These are phyloP conservation scores for Tinospora cordifolia DNA, from an alignment of 164 flowering plant genomes.

Conservation along the genomic window DNA sequence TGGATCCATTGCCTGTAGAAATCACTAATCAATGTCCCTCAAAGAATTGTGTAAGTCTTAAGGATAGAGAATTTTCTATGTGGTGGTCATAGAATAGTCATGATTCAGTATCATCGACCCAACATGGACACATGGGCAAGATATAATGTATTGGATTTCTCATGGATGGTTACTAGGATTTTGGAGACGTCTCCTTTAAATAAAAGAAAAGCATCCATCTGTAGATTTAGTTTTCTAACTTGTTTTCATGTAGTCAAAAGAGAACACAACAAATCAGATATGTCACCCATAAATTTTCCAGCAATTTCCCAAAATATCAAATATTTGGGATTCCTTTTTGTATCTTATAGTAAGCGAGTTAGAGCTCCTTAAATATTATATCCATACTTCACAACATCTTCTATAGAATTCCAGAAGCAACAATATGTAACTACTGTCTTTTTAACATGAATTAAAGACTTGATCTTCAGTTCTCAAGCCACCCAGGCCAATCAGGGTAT, in stretches of 20 bases:
- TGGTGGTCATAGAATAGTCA: neutral
- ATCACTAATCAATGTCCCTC: neutral
- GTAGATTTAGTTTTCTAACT: neutral
- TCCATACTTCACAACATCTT: neutral
- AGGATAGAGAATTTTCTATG: neutral
- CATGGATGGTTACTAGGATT: too few species aligned
- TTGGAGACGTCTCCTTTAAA: too few species aligned
- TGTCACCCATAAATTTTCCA: neutral
- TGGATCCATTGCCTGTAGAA: constrained; percentile 49
- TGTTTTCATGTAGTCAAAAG: neutral
- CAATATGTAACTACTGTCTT: neutral
- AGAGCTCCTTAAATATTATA: too few species aligned
- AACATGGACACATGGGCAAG: neutral
- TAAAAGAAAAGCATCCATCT: neutral
- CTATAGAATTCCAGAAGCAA: neutral
- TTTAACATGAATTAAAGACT: neutral
- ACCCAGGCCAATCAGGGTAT: neutral
- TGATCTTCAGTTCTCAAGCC: neutral
- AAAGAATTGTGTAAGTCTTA: constrained; percentile 1
- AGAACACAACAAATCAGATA: neutral
- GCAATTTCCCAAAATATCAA: neutral
- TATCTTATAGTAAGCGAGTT: neutral
- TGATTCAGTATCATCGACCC: neutral
- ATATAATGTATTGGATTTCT: neutral
- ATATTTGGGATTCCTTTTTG: neutral